Evolutionary conservation across 768 basidiomycete species (phyloP), one percentile per base, ranked within the genome.

Genomic region (Collybia nuda): DNA sequence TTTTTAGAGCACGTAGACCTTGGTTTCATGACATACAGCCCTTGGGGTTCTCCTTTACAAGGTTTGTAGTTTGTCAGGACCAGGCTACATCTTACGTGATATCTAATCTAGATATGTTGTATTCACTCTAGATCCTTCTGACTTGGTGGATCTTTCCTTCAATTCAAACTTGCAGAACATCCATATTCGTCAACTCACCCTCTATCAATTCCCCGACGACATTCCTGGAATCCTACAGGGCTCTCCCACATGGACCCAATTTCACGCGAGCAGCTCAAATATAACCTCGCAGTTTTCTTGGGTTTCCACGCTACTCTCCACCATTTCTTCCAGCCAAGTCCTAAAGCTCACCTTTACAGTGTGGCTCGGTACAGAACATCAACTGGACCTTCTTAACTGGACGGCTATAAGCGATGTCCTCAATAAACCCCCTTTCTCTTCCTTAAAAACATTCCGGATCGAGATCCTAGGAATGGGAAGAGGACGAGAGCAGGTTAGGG

Each of bases 311-410:
- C 38, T 70, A 23, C 55, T 71, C 28, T 60, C 60, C 3, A 61
- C 59, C 24, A 54, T 65, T 22, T 52, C 37, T 37, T 64, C 67
- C 9, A 38, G 43, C 23, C 43, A 43, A 7, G 24, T 70, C 11
- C 39, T 46, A n/a, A 50, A 56, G 35, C 50, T 69, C 11, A 52
- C 53, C 24, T 61, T 71, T 36, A 48, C 58, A 43, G 53, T 72
- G 7, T 72, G 70, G 69, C 51, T 74, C 39, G 68, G 67, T 23
- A 54, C 59, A 15, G 67, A 71, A 53, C 38, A 40, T 14, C 67
- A 72, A 48, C 60, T 72, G 11, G 63, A 69, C 44, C 36, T 55
- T 36, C 53, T 72, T 35, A 58, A 69, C 42, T 72, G 72, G 71
- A 11, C 39, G 14, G 52, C 45, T n/a, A 44, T 72, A 36, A 59